Conservation (phyloP, 2,329 filamentous ascomycete species). For the Xylariaceae sp. region DNA sequence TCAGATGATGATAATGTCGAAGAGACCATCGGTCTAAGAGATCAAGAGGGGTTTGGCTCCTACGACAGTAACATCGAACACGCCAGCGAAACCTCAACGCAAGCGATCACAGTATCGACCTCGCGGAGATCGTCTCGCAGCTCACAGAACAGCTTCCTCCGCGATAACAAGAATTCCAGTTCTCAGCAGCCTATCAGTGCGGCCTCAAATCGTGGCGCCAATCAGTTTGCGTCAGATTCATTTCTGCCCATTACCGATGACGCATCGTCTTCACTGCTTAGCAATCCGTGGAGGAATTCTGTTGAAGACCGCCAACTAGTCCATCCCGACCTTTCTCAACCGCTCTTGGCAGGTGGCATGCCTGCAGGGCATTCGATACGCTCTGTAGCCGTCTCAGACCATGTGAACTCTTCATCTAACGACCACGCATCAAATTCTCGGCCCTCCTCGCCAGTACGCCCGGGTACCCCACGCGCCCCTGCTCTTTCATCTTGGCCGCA, state of each 20-base stretch:
- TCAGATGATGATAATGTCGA: conserved; percentile 56
- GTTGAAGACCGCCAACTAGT: conserved; percentile 26
- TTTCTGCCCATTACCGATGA: conserved; percentile 32
- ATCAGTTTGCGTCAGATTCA: conserved; percentile 30
- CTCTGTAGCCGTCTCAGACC: conserved; percentile 28
- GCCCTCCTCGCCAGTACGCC: conserved; percentile 28
- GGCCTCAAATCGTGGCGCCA: conserved; percentile 34
- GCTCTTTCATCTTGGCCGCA: conserved; percentile 33
- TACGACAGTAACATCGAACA: conserved; percentile 28
- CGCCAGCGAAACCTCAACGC: conserved; percentile 3
- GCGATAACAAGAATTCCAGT: conserved; percentile 35
- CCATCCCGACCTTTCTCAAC: conserved; percentile 34
- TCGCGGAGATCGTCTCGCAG: conserved; percentile 47
- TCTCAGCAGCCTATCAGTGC: conserved; percentile 33
- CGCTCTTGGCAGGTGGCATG: conserved; percentile 31
- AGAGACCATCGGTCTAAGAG: conserved; percentile 57
- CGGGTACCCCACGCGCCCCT: conserved; percentile 29
- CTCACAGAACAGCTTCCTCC: conserved; percentile 43
- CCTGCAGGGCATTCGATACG: conserved; percentile 29
- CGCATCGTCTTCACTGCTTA: conserved; percentile 36
- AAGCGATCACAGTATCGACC: conserved; percentile 19
- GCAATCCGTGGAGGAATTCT: conserved; percentile 41
- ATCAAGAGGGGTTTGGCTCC: conserved; percentile 37
- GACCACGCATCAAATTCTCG: conserved; percentile 18
- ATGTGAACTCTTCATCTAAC: conserved; percentile 22